Evolutionary conservation across 2,329 filamentous ascomycete species (phyloP), one percentile per base, ranked within the genome.

Genomic region (Pseudocercospora cruenta): DNA sequence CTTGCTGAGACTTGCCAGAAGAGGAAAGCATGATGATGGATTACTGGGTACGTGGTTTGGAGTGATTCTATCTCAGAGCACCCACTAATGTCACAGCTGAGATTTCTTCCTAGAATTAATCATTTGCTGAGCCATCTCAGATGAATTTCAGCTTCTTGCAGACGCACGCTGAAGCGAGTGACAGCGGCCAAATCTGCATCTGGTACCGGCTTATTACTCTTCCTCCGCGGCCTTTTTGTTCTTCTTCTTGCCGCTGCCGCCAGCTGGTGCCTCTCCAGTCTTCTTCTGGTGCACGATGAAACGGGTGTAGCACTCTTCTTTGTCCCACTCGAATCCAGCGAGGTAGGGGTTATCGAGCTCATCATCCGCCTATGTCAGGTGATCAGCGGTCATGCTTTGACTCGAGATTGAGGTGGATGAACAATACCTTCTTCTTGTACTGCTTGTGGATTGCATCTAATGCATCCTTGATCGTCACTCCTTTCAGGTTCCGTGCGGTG

Each of bases 381-480:
- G 19, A 16, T 49, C 24, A 43, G 33, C 21, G 9, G 47, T 24
- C 21, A 51, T 51, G 47, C 47, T 51, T 26, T 12, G 31, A 54
- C 31, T 19, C n/a, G 16, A 43, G 31, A 36, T 22, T 10, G 53
- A 14, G 61, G 47, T 14, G 49, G 33, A 9, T 8, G 45, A 14
- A 45, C 53, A 80, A 88, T 74, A 94, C 94, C 87, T 94, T 91
- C 88, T 97, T 97, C 87, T 96, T 96, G 86, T 92, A 96, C 74
- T 91, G 88, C 85, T 97, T 97, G 86, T 97, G 86, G 82, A 98
- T 97, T 75, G 93, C 94, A 80, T 97, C 94, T 79, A 97, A 79
- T 65, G 93, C 93, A 81, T 98, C 94, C 85, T 97, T 97, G 85
- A 98, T 94, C 64, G 94, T 98, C 72, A 98, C 93, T 64, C 94